Base-by-base conservation (phyloP, 2,329 filamentous ascomycete genomes). In the Ascochyta clinopodiicola region DNA sequence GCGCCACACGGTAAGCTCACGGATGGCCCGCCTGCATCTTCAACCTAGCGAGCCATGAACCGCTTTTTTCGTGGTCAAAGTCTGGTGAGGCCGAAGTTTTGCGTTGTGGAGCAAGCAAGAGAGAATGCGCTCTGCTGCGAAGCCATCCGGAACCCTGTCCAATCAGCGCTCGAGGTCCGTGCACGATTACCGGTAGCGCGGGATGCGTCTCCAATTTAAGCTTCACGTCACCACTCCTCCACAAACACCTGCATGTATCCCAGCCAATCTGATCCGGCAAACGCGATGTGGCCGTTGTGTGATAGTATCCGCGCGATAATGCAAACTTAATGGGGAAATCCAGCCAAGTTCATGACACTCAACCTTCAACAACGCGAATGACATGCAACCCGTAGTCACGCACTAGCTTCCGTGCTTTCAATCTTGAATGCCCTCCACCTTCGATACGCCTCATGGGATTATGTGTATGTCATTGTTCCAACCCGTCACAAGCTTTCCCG, bases 1-100 rank as follows among this genome's bases (percentile, higher is more conserved):
- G 44, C 43, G 43, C 34, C 55, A 44, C 57, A 51, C 38, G 45
- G 59, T 60, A 56, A 67, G 63, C 60, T 56, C 46, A 37, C 50
- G 27, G 21, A 36, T 25, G 47, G 43, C 58, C 44, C 50, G 60
- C 46, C 40, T 52, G 51, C 54, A 44, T 53, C 51, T 55, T 51
- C 62, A 52, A 55, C 62, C 57, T 55, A 47, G 52, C 32, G 34
- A 45, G 25, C 51, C 37, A 51, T 38, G 42, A 43, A 12, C 31
- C 36, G 21, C 22, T 15, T 22, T 3, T 13, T 43, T 37, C 46
- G 37, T 46, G 43, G 36, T 51, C 45, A 49, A 31, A 40, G 37
- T 40, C 9, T 56, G 52, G 32, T 46, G 37, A 56, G 24, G 46
- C 43, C 52, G 37, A 56, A 42, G 40, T 34, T 45, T 24, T 36